Base-by-base conservation (phyloP, 2,329 filamentous ascomycete species). In the Aspergillus novofumigatus region DNA sequence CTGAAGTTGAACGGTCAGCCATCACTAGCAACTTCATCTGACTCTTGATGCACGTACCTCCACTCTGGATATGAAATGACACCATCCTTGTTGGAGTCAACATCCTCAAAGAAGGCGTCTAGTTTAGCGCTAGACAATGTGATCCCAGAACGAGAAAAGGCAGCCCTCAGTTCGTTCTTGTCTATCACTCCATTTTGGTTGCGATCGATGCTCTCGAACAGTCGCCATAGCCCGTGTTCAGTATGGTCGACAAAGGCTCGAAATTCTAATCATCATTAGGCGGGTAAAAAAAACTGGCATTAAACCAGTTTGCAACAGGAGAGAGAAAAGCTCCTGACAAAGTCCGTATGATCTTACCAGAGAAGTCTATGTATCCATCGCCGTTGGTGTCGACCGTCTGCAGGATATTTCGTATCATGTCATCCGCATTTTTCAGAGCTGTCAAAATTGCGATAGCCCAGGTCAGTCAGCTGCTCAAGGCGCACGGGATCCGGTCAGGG, bases 11-110 rank as follows among this genome's bases (percentile, higher is more conserved):
- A 51, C 26, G 29, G 55, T 59, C 50, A 62, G 55, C 56, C 28
- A 57, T 61, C 57, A 54, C 48, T 51, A 51, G 54, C 48, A 47
- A 52, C 20, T 58, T 49, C 54, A 59, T 29, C 44, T 49, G 53
- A 54, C 49, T 52, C 45, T 32, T 47, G 25, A 35, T 28, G 57
- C 45, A 80, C 88, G 76, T 86, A 97, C 93, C 93, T 88, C 94
- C 94, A 97, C 82, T 99, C 94, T 64, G 91, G 87, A 75, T 96
- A 97, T 61, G 83, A 92, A 65, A 97, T 96, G 62, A 81, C 79
- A 2, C 92, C 92, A 72, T 99, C 92, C 65, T 88, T 84, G 77
- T 99, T 93, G 70, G 85, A 83, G 73, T 99, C 94, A 67, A 99
- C 89, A 71, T 96, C 89, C 62, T 84, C 78, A 71, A 99, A 97